A percentile compares a stretch with the other conserved stretches of the same genome.
phyloP scores from a whole-genome alignment of 371 early-diverging fungal genomes.

The Mortierella sp. region DNA sequence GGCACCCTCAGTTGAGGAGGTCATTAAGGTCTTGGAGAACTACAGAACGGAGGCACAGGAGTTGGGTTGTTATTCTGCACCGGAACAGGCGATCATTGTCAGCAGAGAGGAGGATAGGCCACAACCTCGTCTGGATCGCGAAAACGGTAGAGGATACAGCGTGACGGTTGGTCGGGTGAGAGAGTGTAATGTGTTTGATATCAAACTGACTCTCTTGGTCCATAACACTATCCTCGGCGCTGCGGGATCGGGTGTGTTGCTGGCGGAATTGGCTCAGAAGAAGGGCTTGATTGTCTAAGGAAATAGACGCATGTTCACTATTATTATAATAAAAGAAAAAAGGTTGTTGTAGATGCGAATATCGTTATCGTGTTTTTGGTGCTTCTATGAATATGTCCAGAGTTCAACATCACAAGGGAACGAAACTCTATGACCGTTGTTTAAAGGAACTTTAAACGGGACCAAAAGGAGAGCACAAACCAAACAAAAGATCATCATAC shows the following conservation, averaged over 20 bases:
- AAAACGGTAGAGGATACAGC: conserved; percentile 85
- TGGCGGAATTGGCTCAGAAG: conserved; percentile 93
- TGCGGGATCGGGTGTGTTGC: conserved; percentile 93
- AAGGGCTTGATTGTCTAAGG: conserved; percentile 66
- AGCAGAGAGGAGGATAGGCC: conserved; percentile 85
- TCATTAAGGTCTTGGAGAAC: conserved; percentile 72
- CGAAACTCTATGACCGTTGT: no score
- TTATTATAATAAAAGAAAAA: not conserved
- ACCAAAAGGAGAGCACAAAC: no score
- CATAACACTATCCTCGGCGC: conserved; percentile 98
- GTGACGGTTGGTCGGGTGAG: conserved; percentile 94
- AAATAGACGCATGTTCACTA: not conserved
- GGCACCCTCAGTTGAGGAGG: conserved; percentile 78
- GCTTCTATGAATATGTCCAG: no score
- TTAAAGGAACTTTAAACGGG: no score
- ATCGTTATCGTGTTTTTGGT: no score
- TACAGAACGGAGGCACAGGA: conserved; percentile 84
- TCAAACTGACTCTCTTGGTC: conserved; percentile 89
- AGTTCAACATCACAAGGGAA: no score
- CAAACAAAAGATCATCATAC: no score
- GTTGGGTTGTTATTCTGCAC: conserved; percentile 83
- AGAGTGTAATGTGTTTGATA: conserved; percentile 84
- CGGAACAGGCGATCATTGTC: conserved; percentile 82
- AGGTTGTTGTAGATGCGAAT: not conserved
- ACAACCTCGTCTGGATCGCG: conserved; percentile 94